Percentiles rank a stretch among this genome's conserved stretches.
These are phyloP conservation scores for Nigrospora sphaerica DNA, from an alignment of 2,329 filamentous ascomycete genomes.

Conservation along the genomic window DNA sequence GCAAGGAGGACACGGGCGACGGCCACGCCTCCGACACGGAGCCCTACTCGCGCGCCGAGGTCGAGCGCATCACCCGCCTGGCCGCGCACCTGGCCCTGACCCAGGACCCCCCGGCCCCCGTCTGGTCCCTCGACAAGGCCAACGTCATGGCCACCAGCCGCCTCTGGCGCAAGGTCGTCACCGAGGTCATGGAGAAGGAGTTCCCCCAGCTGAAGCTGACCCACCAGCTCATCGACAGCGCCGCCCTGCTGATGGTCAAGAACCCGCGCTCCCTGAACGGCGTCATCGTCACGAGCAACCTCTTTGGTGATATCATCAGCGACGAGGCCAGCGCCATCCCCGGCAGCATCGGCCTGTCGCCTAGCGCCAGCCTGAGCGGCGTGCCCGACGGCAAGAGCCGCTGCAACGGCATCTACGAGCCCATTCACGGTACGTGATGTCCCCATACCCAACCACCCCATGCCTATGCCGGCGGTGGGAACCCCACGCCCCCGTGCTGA, in stretches of 20 bases:
- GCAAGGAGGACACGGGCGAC: conserved; percentile 70
- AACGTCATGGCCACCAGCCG: conserved; percentile 89
- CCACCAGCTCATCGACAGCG: conserved; percentile 90
- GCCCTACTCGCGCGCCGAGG: conserved; percentile 76
- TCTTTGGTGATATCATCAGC: conserved; percentile 93
- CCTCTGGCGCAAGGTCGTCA: conserved; percentile 82
- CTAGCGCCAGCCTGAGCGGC: conserved; percentile 78
- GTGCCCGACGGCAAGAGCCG: conserved; percentile 78
- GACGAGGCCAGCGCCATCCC: conserved; percentile 95
- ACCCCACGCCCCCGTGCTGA: background rate
- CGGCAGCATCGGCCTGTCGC: conserved; percentile 79
- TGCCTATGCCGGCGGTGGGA: too few species aligned
- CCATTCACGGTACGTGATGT: conserved; percentile 72
- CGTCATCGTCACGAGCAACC: conserved; percentile 84
- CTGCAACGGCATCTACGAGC: conserved; percentile 95
- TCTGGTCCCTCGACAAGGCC: conserved; percentile 90
- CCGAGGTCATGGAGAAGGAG: conserved; percentile 78
- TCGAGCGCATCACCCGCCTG: conserved; percentile 80
- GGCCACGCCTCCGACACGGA: conserved; percentile 77
- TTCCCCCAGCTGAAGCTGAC: conserved; percentile 79
- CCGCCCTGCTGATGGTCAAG: conserved; percentile 98
- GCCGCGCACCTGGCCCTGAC: conserved; percentile 75
- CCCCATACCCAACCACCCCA: background rate
- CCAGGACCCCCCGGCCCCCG: conserved; percentile 66
- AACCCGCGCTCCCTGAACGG: conserved; percentile 83